Evolutionary conservation across 1,284 basidiomycete species (phyloP).

Genomic region (Ustilago cynodontis): DNA sequence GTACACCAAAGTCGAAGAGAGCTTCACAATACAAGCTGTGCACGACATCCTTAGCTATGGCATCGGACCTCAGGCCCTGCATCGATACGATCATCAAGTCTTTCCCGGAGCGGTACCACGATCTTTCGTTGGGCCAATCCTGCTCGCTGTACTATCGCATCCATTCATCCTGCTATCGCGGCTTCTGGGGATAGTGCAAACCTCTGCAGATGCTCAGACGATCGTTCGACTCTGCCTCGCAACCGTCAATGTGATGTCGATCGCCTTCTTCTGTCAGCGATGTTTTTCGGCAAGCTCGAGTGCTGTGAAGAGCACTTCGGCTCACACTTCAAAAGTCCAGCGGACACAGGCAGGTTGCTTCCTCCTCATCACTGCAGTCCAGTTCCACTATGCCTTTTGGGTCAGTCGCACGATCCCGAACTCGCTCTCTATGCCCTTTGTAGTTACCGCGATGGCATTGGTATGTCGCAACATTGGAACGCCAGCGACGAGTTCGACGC

Average conservation of each 20-base stretch:
- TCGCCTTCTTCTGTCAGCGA: conserved; percentile 78
- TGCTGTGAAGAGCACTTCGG: neutral
- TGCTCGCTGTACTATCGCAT: conserved; percentile 60
- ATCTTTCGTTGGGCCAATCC: conserved; percentile 80
- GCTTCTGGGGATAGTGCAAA: conserved; percentile 72
- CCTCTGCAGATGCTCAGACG: conserved; percentile 76
- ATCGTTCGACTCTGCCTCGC: conserved; percentile 82
- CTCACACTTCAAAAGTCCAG: neutral
- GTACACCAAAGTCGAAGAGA: conserved; percentile 96
- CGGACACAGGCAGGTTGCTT: conserved; percentile 59
- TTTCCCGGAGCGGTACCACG: conserved; percentile 92
- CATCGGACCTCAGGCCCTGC: conserved; percentile 66
- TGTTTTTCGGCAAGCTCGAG: conserved; percentile 68
- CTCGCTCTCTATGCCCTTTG: conserved; percentile 86
- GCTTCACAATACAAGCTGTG: conserved; percentile 90
- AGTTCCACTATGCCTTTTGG: conserved; percentile 95
- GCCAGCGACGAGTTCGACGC: conserved; percentile 13
- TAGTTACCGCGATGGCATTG: conserved; percentile 76
- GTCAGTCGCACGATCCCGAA: conserved; percentile 92
- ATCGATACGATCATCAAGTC: conserved; percentile 86
- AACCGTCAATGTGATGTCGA: conserved; percentile 76
- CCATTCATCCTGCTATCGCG: conserved; percentile 67
- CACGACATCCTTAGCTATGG: conserved; percentile 89
- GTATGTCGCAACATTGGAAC: conserved; percentile 72
- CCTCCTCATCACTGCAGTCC: conserved; percentile 78